These are phyloP conservation scores for Conoideocrella luteorostrata DNA, from an alignment of 2,329 filamentous ascomycete genomes.

Conservation along the genomic window DNA sequence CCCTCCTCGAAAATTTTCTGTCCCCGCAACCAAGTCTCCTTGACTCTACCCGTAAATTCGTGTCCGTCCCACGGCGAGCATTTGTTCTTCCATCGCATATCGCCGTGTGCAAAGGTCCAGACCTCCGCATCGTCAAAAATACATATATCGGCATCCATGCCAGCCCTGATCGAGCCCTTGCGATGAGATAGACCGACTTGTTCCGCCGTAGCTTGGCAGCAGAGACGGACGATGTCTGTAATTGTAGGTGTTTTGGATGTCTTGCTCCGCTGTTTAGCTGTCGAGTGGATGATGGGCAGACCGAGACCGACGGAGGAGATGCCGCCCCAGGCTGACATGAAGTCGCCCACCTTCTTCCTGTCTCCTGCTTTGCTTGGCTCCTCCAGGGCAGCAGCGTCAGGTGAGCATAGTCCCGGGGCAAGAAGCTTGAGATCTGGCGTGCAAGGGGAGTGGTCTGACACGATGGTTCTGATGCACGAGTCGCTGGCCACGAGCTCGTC, in stretches of 20 bases:
- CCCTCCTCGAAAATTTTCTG: conserved; percentile 65
- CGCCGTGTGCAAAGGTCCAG: conserved; percentile 67
- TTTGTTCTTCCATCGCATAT: conserved; percentile 93
- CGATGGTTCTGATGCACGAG: conserved; percentile 83
- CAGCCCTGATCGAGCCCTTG: conserved; percentile 72
- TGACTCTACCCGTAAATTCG: conserved; percentile 68
- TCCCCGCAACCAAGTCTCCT: conserved; percentile 80
- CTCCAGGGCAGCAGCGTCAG: neutral
- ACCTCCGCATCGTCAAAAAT: conserved; percentile 81
- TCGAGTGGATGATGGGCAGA: conserved; percentile 82
- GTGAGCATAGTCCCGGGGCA: conserved; percentile 52
- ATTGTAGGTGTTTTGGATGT: conserved; percentile 44
- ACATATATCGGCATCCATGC: conserved; percentile 81
- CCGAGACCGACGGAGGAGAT: conserved; percentile 92
- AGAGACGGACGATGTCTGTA: conserved; percentile 77
- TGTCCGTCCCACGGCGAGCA: conserved; percentile 86
- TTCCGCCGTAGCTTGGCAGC: conserved; percentile 75
- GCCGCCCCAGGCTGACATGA: conserved; percentile 94
- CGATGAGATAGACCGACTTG: conserved; percentile 78
- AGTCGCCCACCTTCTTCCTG: conserved; percentile 57
- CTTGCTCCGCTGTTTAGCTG: conserved; percentile 55
- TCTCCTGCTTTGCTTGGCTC: neutral
- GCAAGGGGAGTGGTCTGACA: conserved; percentile 94
- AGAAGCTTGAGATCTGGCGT: conserved; percentile 90
- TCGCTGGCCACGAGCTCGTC: conserved; percentile 63